Base-by-base conservation (phyloP, 164 flowering plant genomes). In the Vitis cinerea region DNA sequence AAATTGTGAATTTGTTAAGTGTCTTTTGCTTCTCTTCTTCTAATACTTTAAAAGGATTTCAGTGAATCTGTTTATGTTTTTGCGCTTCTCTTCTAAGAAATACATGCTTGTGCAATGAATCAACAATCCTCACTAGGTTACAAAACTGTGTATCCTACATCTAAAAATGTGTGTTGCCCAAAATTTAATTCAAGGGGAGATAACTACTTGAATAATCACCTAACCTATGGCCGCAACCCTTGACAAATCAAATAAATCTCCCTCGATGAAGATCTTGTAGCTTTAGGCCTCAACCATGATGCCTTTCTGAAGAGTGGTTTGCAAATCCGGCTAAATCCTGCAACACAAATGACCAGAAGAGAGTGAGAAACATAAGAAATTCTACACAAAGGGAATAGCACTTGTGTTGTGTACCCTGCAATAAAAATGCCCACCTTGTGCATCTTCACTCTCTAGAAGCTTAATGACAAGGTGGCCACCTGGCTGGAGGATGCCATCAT, bases 181-280 rank as follows among this genome's bases (percentile, higher is more conserved):
- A 31, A 31, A 31, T 31, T 31, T 2, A 31, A 31, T 31, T 3
- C 2, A 31, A 31, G 0, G 14, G 54, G 54, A 51, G 54, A 8
- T 60, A 29, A 23, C 27, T 23, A 23, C 27, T 23, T 23, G 27
- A 23, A 23, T 23, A 23, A 37, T 37, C 44, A 37, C 7, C 44
- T 0, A 3, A 37, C 7, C 44, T 0, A 3, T 37, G 44, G 0
- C 56, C 29, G 49, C 60, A 83, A 77, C 23, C 90, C 87, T 75
- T 89, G 98, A 81, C 98, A 91, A 61, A 95, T 84, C 67, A 95
- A 77, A 84, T 95, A 95, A n/a, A 93, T 93, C 80, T 95, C 99
- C 75, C 91, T 90, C 0, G 99, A 95, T 31, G 91, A 78, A 17
- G 97, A 80, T 71, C 94, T 83, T 66, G 99, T 95, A 59, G 98